A percentile compares a stretch with the other conserved stretches of the same genome.
These are phyloP conservation scores for Kitagawia praeruptora DNA, from an alignment of 129 eudicot genomes.

Conservation along the genomic window DNA sequence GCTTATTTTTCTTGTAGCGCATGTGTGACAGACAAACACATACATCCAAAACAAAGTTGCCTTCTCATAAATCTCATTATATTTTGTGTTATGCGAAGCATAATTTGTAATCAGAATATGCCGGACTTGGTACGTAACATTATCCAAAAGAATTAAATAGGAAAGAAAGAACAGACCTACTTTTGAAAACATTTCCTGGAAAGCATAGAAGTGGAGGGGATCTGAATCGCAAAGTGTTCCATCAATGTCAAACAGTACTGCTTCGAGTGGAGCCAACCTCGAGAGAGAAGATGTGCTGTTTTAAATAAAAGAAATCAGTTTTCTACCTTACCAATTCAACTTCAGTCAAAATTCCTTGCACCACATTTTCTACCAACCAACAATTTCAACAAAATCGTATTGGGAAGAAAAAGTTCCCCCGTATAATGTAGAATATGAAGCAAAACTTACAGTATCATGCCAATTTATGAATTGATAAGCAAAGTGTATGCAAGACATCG, in stretches of 20 bases:
- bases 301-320: conserved; percentile 11
- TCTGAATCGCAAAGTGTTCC: conserved; percentile 95
- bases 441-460: too few species aligned
- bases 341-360: too few species aligned
- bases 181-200: conserved; percentile 82
- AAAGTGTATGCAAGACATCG: too few species aligned
- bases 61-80: neutral
- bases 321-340: neutral
- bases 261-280: conserved; percentile 77
- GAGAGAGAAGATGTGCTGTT: conserved; percentile 48
- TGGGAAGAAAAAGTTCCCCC: too few species aligned
- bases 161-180: conserved; percentile 22
- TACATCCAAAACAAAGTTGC: neutral
- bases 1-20: neutral
- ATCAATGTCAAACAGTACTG: conserved; percentile 83
- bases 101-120: neutral
- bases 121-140: neutral
- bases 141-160: neutral
- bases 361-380: too few species aligned
- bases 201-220: conserved; percentile 77
- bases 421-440: too few species aligned
- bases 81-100: neutral
- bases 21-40: neutral
- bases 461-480: too few species aligned
- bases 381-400: too few species aligned